Evolutionary conservation across 805 yeast genomes (phyloP), one percentile per base, ranked within the genome.

Genomic region (Saccharomycopsis amapae): DNA sequence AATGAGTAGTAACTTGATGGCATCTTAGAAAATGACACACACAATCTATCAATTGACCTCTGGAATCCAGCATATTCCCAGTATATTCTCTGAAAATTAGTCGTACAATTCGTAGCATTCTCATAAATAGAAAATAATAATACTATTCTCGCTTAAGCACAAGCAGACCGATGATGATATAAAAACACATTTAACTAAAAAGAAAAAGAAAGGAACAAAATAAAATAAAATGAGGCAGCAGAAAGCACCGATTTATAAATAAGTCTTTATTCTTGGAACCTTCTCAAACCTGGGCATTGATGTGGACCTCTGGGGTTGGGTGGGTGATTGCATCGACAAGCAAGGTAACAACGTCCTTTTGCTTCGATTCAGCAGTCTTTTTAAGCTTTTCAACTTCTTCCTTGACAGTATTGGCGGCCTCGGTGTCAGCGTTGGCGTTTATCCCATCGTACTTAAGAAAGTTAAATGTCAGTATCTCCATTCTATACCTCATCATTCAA

Each of bases 301-400:
- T 68, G 64, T 89, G 96, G 58, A 87, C 70, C 61, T 81, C 85
- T 35, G 95, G 93, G 42, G 74, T 76, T 55, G 97, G 95, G 47
- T 75, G 68, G 46, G 78, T 75, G 51, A 88, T 85, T 34, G 96
- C 85, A 45, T 81, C 85, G 43, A 88, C 76, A 58, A 90, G 75
- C 61, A 84, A 69, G 60, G 82, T 76, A 50, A 85, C 79, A 39
- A 90, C 96, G 22, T 68, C 72, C 3, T 61, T 58, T 63, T 81
- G 77, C 71, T 85, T 83, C 40, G 72, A 71, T 15, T 70, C 65
- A 34, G 81, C 86, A 48, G 77, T 71, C 55, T 74, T 69, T 64
- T 79, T 73, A 60, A 90, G 82, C n/a, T 71, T 72, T 38, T 72
- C 71, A 55, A 89, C 71, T 59, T 87, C 95, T 35, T 64, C 63